A percentile compares a stretch with the other conserved stretches of the same genome.
phyloP scores from a whole-genome alignment of 176 grass and related monocot genomes.

The Oryza glumipatula region DNA sequence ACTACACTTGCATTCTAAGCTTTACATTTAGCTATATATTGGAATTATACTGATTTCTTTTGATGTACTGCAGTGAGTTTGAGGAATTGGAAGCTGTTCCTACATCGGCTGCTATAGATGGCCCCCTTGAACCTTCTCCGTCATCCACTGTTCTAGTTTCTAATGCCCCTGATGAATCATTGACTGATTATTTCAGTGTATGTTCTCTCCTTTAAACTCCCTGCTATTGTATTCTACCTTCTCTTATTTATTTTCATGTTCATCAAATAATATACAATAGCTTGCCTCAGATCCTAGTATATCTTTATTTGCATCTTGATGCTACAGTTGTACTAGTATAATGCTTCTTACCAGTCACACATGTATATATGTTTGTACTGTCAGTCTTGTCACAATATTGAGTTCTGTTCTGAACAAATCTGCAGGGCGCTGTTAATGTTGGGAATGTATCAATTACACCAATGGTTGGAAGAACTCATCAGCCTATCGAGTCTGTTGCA shows the following conservation, averaged over 20 bases:
- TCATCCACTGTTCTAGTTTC: constrained; percentile 44
- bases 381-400: background rate
- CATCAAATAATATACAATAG: background rate
- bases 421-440: constrained; percentile 56
- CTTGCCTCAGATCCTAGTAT: background rate
- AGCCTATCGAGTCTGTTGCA: constrained; percentile 33
- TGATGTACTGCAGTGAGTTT: constrained; percentile 58
- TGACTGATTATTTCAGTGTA: constrained; percentile 67
- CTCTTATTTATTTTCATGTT: background rate
- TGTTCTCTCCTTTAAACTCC: constrained; percentile 21
- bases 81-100: constrained; percentile 83
- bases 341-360: background rate
- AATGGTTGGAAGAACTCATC: constrained; percentile 46
- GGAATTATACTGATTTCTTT: background rate
- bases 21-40: constrained; percentile 10
- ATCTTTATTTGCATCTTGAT: constrained; percentile 31
- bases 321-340: constrained; percentile 24
- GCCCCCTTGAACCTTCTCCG: constrained; percentile 61
- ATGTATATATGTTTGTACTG: constrained; percentile 10
- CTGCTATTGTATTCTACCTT: background rate
- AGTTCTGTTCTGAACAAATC: constrained; percentile 28
- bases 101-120: constrained; percentile 73
- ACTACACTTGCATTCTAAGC: background rate
- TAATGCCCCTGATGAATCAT: constrained; percentile 60
- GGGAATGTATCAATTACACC: constrained; percentile 46